A percentile compares a stretch with the other conserved stretches of the same genome.
These are phyloP conservation scores for Anthracocystis setariae DNA, from an alignment of 1,284 basidiomycete genomes.

Conservation along the genomic window DNA sequence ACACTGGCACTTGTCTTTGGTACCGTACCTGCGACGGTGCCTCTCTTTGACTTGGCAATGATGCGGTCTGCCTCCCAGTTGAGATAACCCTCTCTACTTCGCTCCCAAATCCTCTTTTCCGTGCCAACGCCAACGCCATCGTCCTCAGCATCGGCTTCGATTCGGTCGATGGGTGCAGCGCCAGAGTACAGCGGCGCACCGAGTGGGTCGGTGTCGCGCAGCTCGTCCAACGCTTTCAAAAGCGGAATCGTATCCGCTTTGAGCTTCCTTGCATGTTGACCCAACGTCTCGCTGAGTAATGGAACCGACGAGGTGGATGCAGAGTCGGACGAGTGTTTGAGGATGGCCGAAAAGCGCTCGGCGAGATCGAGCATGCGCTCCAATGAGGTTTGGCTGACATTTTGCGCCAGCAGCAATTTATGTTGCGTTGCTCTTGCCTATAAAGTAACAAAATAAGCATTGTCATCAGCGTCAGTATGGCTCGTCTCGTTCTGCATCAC, in stretches of 20 bases:
- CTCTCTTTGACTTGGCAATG: slow-evolving; percentile 44
- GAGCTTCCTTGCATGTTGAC: slow-evolving; percentile 46
- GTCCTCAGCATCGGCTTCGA: slow-evolving; percentile 11
- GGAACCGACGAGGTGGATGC: slow-evolving; percentile 5
- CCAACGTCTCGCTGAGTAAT: slow-evolving; percentile 24
- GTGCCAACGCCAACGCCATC: slow-evolving; percentile 14
- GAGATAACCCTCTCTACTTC: slow-evolving; percentile 57
- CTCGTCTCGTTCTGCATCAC: too few species aligned
- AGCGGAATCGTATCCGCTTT: slow-evolving; percentile 43
- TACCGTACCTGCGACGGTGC: too few species aligned
- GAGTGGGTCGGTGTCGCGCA: slow-evolving; percentile 52
- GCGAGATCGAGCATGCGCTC: slow-evolving; percentile 25
- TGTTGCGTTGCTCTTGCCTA: slow-evolving; percentile 46
- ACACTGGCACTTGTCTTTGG: background rate
- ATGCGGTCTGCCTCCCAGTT: slow-evolving; percentile 62
- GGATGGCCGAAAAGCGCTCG: slow-evolving; percentile 32
- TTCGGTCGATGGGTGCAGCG: slow-evolving; percentile 1
- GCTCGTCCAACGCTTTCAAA: slow-evolving; percentile 38
- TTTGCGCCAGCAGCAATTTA: slow-evolving; percentile 36
- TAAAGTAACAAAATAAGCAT: background rate
- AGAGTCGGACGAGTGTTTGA: slow-evolving; percentile 4
- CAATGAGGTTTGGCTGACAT: slow-evolving; percentile 29
- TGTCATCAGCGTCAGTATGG: background rate
- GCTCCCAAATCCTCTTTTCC: slow-evolving; percentile 48
- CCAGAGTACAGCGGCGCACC: slow-evolving; percentile 38